phyloP scores from a whole-genome alignment of 2,329 filamentous ascomycete species.

The Fusarium acutatum region DNA sequence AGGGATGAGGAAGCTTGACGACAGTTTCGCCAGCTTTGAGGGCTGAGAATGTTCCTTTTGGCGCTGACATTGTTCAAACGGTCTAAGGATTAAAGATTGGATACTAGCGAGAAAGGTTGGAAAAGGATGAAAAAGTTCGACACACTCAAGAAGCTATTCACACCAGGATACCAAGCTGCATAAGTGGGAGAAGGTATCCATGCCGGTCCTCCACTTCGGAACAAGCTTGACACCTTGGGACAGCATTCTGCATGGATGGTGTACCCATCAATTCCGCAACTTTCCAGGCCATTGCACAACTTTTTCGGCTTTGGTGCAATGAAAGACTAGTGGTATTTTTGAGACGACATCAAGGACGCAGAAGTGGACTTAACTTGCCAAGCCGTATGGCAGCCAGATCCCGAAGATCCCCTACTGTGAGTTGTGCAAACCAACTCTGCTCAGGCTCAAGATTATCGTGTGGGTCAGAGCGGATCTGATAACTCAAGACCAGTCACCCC shows the following conservation, averaged over 20 bases:
- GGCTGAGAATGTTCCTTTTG: conserved; percentile 30
- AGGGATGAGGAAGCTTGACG: conserved; percentile 60
- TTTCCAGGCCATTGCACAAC: conserved; percentile 5
- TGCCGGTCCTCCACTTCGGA: conserved; percentile 11
- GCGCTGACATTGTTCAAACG: conserved; percentile 26
- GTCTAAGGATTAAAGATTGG: neutral
- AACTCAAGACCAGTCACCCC: conserved; percentile 25
- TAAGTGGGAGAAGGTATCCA: conserved; percentile 10
- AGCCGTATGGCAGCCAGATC: neutral
- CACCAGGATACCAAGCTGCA: conserved; percentile 2
- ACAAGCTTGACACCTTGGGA: conserved; percentile 1
- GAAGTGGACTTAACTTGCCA: conserved; percentile 9
- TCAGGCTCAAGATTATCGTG: conserved; percentile 16
- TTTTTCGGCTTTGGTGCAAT: neutral
- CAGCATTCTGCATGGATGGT: neutral
- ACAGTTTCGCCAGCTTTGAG: conserved; percentile 48
- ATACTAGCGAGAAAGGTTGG: neutral
- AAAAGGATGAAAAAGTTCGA: neutral
- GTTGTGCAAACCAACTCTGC: conserved; percentile 15
- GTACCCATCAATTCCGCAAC: conserved; percentile 12
- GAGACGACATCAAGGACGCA: conserved; percentile 8
- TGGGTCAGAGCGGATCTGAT: conserved; percentile 40
- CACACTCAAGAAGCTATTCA: conserved; percentile 34
- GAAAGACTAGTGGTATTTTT: neutral
- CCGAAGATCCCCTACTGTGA: conserved; percentile 13